A percentile compares a stretch with the other conserved stretches of the same genome.
Evolutionary conservation across 331 rosid genomes (phyloP).

Genomic region (Arachis monticola): DNA sequence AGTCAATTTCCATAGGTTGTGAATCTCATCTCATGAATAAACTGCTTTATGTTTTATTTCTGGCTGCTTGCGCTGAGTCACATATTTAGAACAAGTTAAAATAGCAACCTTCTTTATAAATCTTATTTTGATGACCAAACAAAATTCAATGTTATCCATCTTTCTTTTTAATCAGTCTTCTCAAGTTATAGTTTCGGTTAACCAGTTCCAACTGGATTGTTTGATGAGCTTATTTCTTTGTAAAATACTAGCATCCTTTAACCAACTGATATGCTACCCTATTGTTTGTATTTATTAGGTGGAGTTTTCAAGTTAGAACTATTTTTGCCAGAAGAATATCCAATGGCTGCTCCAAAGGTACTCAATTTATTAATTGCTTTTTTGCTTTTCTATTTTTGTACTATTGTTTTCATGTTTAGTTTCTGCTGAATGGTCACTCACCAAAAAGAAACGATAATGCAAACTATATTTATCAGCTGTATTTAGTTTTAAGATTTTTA

Average conservation of each 20-base stretch:
- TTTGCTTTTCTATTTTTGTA: conserved; percentile 1
- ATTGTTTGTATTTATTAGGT: conserved; percentile 51
- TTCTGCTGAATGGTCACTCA: not conserved
- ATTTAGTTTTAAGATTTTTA: conserved; percentile 4
- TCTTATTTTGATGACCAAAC: not conserved
- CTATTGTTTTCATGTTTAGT: conserved; percentile 9
- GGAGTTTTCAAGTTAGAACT: conserved; percentile 97
- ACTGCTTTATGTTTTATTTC: not conserved
- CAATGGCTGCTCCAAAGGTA: conserved; percentile 99
- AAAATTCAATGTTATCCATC: not conserved
- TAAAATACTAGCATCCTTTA: not conserved
- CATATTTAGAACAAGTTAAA: not conserved
- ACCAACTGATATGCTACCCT: not conserved
- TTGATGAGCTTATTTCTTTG: conserved; percentile 9
- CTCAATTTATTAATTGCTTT: conserved; percentile 27
- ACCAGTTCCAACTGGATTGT: not conserved
- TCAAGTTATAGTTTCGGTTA: not conserved
- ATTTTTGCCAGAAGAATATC: conserved; percentile 97
- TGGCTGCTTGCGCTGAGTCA: not conserved
- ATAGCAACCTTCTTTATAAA: not conserved
- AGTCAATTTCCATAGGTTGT: conserved; percentile 9
- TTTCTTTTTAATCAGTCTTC: not conserved
- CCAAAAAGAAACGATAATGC: not conserved
- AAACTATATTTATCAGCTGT: not conserved
- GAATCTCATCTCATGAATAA: not conserved